These are phyloP conservation scores for Lactarius pseudohatsudake DNA, from an alignment of 768 basidiomycete species.

Conservation along the genomic window DNA sequence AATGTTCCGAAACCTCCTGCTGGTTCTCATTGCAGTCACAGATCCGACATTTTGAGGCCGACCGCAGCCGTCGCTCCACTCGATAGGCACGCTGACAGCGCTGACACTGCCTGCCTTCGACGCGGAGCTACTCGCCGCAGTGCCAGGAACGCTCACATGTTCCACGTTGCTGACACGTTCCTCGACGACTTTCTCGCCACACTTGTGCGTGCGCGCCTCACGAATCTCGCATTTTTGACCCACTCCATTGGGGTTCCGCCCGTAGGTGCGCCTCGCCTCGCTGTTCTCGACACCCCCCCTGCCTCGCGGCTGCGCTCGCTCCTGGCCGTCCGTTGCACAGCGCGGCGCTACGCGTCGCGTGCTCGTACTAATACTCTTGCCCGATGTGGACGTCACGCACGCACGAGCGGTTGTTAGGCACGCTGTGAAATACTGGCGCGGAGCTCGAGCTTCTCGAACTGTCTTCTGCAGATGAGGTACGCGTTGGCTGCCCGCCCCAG, in stretches of 20 bases:
- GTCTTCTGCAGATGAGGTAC: conserved; percentile 35
- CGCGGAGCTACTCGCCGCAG: conserved; percentile 21
- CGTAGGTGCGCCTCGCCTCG: conserved; percentile 23
- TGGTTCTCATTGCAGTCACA: no score
- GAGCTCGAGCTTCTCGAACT: conserved; percentile 31
- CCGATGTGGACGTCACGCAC: conserved; percentile 35
- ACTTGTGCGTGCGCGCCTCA: conserved; percentile 30
- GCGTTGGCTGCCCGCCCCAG: not conserved
- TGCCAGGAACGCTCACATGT: conserved; percentile 28
- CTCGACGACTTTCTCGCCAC: conserved; percentile 32
- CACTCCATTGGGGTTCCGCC: conserved; percentile 16
- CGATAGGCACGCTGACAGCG: no score
- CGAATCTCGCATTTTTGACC: conserved; percentile 13
- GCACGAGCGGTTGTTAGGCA: conserved; percentile 35
- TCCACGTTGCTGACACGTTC: conserved; percentile 31
- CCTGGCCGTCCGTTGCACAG: no score
- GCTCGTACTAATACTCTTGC: conserved; percentile 25
- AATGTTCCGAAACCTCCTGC: no score
- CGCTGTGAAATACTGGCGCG: conserved; percentile 34
- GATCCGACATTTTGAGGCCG: no score
- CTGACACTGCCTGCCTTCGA: not conserved
- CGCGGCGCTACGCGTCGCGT: not conserved
- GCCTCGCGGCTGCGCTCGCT: no score
- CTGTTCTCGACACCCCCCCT: conserved; percentile 25
- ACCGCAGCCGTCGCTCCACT: conserved; percentile 27